Conservation (phyloP, 2,329 filamentous ascomycete genomes). For the Aspergillus ochraceus region DNA sequence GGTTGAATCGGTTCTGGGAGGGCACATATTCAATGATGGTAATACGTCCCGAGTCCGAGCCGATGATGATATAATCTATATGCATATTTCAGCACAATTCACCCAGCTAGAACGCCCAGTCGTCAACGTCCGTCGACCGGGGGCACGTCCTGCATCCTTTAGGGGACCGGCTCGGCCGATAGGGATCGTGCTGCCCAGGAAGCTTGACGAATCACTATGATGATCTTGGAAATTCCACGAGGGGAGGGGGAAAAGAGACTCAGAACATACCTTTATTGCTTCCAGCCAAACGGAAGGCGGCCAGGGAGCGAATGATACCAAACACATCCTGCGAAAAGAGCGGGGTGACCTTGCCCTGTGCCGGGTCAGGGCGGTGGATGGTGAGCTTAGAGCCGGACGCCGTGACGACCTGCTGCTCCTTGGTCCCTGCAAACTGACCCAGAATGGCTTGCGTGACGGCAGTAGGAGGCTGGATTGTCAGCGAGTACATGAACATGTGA, state of each 20-base stretch:
- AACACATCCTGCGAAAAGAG: slow-evolving; percentile 92
- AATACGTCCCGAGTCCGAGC: slow-evolving; percentile 93
- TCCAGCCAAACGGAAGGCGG: slow-evolving; percentile 87
- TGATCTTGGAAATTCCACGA: slow-evolving; percentile 45
- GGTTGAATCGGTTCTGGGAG: slow-evolving; percentile 80
- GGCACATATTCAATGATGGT: slow-evolving; percentile 90
- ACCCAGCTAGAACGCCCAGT: slow-evolving; percentile 23
- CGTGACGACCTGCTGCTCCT: slow-evolving; percentile 96
- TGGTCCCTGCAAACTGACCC: slow-evolving; percentile 93
- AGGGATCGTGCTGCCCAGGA: slow-evolving; percentile 53
- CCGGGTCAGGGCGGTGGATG: slow-evolving; percentile 80
- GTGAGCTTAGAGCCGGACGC: slow-evolving; percentile 87
- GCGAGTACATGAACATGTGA: slow-evolving; percentile 97
- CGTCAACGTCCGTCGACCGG: slow-evolving; percentile 32
- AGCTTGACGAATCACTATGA: slow-evolving; percentile 71
- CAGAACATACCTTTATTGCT: slow-evolving; percentile 83
- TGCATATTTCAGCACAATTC: slow-evolving; percentile 43
- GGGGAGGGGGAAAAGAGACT: slow-evolving; percentile 7
- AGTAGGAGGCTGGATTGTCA: slow-evolving; percentile 91
- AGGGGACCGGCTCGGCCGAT: slow-evolving; percentile 29
- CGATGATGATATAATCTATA: slow-evolving; percentile 91
- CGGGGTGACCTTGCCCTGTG: slow-evolving; percentile 81
- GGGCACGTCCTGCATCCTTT: slow-evolving; percentile 33
- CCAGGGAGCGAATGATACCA: slow-evolving; percentile 87
- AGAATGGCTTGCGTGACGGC: slow-evolving; percentile 87